phyloP scores from a whole-genome alignment of 1,139 yeast species.

The Groenewaldozyma sp. region DNA sequence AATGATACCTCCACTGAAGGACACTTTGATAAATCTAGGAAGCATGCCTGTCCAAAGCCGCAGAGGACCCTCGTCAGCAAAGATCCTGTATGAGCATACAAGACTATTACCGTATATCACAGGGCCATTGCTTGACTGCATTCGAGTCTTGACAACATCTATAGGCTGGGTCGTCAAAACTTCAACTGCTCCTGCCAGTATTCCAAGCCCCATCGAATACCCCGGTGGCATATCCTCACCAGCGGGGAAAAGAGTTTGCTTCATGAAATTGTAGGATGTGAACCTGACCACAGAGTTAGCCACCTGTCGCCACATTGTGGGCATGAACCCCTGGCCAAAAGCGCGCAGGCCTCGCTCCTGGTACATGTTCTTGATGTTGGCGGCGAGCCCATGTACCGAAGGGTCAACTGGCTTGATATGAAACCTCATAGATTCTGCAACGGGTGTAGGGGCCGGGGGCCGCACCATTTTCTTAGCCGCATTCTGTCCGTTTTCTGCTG shows the following conservation, averaged over 20 bases:
- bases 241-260: conserved; percentile 38
- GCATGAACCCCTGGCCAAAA: conserved; percentile 70
- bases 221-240: conserved; percentile 22
- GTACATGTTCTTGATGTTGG: conserved; percentile 44
- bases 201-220: conserved; percentile 23
- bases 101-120: conserved; percentile 53
- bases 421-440: not conserved
- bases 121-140: conserved; percentile 66
- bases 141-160: conserved; percentile 80
- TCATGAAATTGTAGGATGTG: conserved; percentile 68
- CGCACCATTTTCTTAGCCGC: conserved; percentile 6
- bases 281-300: conserved; percentile 76
- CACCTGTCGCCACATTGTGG: conserved; percentile 72
- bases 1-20: conserved; percentile 72
- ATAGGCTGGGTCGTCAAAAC: conserved; percentile 81
- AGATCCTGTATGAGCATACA: conserved; percentile 62
- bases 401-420: conserved; percentile 13
- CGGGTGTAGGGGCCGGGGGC: conserved; percentile 11
- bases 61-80: conserved; percentile 56
- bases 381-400: conserved; percentile 18
- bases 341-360: conserved; percentile 66
- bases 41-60: conserved; percentile 68
- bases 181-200: conserved; percentile 49
- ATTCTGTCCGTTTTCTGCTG: not conserved
- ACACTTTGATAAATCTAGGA: conserved; percentile 71